phyloP scores from a whole-genome alignment of 2,329 filamentous ascomycete genomes.

The Coniochaeta sp. region DNA sequence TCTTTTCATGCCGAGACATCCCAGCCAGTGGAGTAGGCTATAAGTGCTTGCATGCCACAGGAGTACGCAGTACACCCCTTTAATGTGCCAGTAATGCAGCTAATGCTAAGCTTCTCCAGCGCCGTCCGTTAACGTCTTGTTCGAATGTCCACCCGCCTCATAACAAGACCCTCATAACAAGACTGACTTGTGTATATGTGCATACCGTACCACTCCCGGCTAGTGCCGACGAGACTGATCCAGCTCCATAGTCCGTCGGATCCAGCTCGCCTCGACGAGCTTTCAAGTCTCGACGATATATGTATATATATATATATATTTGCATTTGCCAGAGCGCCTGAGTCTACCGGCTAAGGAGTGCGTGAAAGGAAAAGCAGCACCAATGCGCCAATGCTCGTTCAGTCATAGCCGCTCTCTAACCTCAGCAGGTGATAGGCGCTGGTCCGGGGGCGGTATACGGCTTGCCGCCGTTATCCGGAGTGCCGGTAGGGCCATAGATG shows the following conservation, averaged over 20 bases:
- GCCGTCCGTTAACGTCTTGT: neutral
- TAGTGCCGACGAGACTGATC: neutral
- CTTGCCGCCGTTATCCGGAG: slow-evolving; percentile 33
- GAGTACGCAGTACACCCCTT: neutral
- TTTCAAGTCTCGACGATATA: neutral
- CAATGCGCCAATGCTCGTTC: neutral
- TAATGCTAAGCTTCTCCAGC: neutral
- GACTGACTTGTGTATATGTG: no score
- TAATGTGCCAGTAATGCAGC: neutral
- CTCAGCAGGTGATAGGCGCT: slow-evolving; percentile 19
- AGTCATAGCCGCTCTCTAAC: neutral
- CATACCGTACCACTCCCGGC: neutral
- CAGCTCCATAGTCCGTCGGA: neutral
- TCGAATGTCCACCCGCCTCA: neutral
- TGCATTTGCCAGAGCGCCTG: neutral
- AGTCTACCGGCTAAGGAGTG: neutral
- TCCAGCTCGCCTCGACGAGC: neutral
- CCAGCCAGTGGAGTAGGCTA: neutral
- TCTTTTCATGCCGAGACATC: neutral
- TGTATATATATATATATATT: no score
- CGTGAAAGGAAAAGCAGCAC: neutral
- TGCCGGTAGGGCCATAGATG: slow-evolving; percentile 35
- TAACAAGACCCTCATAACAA: neutral
- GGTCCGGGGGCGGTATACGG: slow-evolving; percentile 31
- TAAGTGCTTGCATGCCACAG: neutral